These are phyloP conservation scores for Coix lacrymajobi DNA, from an alignment of 176 grass and related monocot genomes.

Conservation along the genomic window DNA sequence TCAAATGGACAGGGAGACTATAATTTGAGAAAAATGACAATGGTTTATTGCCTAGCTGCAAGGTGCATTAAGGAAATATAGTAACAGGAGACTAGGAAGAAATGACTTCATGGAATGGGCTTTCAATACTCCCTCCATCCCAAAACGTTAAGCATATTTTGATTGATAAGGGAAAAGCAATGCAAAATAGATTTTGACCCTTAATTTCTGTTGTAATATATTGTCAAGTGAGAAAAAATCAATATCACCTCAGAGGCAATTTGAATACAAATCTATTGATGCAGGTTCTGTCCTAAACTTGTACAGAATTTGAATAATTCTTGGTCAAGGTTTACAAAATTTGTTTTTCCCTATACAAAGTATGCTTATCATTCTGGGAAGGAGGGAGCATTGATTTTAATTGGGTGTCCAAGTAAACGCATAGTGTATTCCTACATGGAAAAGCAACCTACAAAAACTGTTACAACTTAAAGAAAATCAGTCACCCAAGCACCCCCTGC, in stretches of 20 bases:
- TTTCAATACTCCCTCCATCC: neutral
- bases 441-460: neutral
- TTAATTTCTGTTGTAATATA: too few relatives aligned
- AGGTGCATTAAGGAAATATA: neutral
- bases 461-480: neutral
- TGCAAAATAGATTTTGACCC: too few relatives aligned
- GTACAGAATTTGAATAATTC: neutral
- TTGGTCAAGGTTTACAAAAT: neutral
- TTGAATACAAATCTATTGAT: neutral
- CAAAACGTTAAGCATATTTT: too few relatives aligned
- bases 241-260: too few relatives aligned
- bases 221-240: too few relatives aligned
- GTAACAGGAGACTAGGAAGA: neutral
- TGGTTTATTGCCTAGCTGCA: neutral
- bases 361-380: neutral
- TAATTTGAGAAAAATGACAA: neutral
- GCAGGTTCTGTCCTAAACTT: neutral
- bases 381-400: neutral
- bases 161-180: too few relatives aligned
- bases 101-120: too few relatives aligned
- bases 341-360: neutral
- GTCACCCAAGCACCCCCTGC: neutral
- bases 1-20: neutral
- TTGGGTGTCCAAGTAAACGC: neutral
- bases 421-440: neutral